These are phyloP conservation scores for Penicillium corylophilum DNA, from an alignment of 2,329 filamentous ascomycete species.

Conservation along the genomic window DNA sequence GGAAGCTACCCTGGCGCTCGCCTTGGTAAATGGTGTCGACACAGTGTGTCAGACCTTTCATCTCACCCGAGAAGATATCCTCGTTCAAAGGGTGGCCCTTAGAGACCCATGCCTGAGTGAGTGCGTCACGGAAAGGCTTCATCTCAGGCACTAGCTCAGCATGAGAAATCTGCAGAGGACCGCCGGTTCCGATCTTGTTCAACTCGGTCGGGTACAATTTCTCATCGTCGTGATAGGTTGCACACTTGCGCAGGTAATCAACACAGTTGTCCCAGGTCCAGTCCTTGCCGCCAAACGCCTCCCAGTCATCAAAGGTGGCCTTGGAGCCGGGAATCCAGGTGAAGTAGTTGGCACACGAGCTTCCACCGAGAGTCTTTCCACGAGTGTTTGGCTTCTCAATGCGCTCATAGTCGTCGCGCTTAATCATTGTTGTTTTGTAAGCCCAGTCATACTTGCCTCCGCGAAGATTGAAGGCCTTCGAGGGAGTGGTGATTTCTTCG, in stretches of 20 bases:
- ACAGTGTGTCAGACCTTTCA: background rate
- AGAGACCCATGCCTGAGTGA: background rate
- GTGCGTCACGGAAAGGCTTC: background rate
- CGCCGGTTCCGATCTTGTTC: background rate
- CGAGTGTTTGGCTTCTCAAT: background rate
- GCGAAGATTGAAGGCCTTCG: background rate
- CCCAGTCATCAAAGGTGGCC: background rate
- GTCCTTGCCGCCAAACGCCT: background rate
- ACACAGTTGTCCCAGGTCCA: background rate
- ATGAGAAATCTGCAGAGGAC: background rate
- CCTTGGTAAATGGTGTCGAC: background rate
- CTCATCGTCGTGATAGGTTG: background rate
- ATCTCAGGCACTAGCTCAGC: background rate
- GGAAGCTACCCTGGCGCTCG: background rate
- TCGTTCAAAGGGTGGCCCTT: background rate
- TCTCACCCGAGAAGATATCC: background rate
- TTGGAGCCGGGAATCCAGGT: background rate
- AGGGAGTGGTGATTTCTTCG: background rate
- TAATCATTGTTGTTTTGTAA: background rate
- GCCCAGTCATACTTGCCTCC: background rate
- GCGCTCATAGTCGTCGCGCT: background rate
- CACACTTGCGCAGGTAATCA: background rate
- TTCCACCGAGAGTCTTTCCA: background rate
- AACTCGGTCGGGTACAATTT: background rate
- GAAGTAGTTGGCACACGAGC: background rate